phyloP scores from a whole-genome alignment of 148 eudicot species.

The Persicaria tinctoria region DNA sequence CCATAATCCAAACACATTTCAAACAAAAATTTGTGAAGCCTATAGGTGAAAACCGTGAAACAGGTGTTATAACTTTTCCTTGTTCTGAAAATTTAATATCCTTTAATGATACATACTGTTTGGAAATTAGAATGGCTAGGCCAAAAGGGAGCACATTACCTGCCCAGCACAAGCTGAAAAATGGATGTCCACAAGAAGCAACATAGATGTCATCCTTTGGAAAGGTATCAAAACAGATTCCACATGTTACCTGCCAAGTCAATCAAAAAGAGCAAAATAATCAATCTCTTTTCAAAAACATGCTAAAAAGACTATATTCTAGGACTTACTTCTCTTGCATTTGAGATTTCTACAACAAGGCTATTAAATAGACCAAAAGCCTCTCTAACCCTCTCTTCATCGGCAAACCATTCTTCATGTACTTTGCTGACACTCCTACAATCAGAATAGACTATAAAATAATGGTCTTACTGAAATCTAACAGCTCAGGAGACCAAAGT shows the following conservation, averaged over 20 bases:
- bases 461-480: neutral
- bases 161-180: constrained; percentile 61
- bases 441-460: neutral
- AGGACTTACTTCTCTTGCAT: constrained; percentile 34
- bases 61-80: neutral
- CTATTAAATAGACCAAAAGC: constrained; percentile 41
- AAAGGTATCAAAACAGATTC: constrained; percentile 63
- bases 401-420: constrained; percentile 71
- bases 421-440: constrained; percentile 47
- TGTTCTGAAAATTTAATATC: neutral
- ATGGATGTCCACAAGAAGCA: constrained; percentile 73
- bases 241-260: constrained; percentile 50
- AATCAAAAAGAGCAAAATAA: neutral
- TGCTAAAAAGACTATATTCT: neutral
- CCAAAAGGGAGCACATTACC: constrained; percentile 26
- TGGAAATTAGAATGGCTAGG: neutral
- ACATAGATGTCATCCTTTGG: constrained; percentile 31
- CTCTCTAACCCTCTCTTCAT: constrained; percentile 51
- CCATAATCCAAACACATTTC: neutral
- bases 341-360: constrained; percentile 18
- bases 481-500: neutral
- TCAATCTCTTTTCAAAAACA: neutral
- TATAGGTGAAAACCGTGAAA: neutral
- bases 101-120: neutral
- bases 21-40: no score